Percentiles rank a stretch among this genome's conserved stretches.
phyloP scores from a whole-genome alignment of 306 rosid species.

The Cicer pinnatifidum region DNA sequence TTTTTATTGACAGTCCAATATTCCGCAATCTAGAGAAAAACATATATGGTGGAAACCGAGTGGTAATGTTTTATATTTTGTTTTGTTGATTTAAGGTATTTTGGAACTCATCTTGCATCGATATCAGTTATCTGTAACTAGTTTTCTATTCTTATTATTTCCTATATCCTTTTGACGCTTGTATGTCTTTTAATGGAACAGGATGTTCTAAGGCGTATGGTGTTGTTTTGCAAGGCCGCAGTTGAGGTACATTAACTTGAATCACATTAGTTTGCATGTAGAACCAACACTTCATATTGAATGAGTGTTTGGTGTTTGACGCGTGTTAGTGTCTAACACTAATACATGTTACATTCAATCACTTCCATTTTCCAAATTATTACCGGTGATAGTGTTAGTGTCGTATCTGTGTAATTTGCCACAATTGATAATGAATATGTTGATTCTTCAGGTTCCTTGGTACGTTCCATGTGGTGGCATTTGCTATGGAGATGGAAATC shows the following conservation, averaged over 20 bases:
- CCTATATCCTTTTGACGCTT: conserved; percentile 37
- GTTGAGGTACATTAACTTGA: conserved; percentile 63
- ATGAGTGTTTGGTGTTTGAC: no score
- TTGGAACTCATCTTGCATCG: conserved; percentile 32
- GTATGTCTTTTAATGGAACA: conserved; percentile 56
- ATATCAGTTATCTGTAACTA: conserved; percentile 15
- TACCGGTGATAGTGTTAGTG: no score
- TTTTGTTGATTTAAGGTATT: conserved; percentile 40
- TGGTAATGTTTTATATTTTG: conserved; percentile 56
- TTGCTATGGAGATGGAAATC: conserved; percentile 98
- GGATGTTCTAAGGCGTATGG: conserved; percentile 93
- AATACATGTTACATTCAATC: no score
- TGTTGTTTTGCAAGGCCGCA: conserved; percentile 90
- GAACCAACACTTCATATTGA: no score
- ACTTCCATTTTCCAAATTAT: no score
- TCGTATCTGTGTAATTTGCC: not conserved
- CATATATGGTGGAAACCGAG: conserved; percentile 79
- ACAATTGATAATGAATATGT: conserved; percentile 26
- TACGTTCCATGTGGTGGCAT: conserved; percentile 91
- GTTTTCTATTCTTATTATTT: conserved; percentile 41
- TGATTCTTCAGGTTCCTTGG: conserved; percentile 87
- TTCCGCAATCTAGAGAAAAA: conserved; percentile 61
- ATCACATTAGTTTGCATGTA: no score
- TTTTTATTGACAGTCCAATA: conserved; percentile 67
- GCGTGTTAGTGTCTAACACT: no score